Percentiles rank a stretch among this genome's conserved stretches.
These are phyloP conservation scores for Protomyces arabidopsidicola DNA, from an alignment of 1,139 yeast genomes.

Conservation along the genomic window DNA sequence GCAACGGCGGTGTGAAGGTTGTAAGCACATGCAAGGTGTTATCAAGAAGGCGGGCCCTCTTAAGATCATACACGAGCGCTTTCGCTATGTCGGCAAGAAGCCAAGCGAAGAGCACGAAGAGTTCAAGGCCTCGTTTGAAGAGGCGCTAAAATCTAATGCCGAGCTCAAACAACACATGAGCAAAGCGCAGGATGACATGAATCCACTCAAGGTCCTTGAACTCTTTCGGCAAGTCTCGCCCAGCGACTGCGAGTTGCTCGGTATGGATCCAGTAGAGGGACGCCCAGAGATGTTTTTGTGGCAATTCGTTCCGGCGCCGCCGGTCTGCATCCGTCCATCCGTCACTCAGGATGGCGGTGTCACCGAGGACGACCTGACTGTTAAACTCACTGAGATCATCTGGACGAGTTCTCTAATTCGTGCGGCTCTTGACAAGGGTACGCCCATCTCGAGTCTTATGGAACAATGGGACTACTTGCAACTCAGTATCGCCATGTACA, in stretches of 20 bases:
- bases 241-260: slow-evolving; percentile 84
- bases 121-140: slow-evolving; percentile 65
- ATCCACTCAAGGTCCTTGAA: slow-evolving; percentile 83
- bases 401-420: slow-evolving; percentile 91
- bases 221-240: slow-evolving; percentile 81
- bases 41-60: slow-evolving; percentile 96
- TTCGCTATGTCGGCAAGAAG: slow-evolving; percentile 92
- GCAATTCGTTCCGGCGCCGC: slow-evolving; percentile 98
- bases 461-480: slow-evolving; percentile 99
- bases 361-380: slow-evolving; percentile 96
- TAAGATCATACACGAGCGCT: slow-evolving; percentile 91
- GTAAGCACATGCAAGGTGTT: slow-evolving; percentile 90
- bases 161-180: slow-evolving; percentile 84
- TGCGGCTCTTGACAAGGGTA: slow-evolving; percentile 93
- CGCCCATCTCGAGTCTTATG: slow-evolving; percentile 85
- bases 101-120: slow-evolving; percentile 73
- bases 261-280: slow-evolving; percentile 85
- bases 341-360: slow-evolving; percentile 92
- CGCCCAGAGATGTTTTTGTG: slow-evolving; percentile 95
- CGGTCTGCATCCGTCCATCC: slow-evolving; percentile 96
- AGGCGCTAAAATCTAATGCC: slow-evolving; percentile 75
- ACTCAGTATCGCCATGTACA: slow-evolving; percentile 92
- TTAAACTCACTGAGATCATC: slow-evolving; percentile 90
- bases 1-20: slow-evolving; percentile 81
- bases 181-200: slow-evolving; percentile 87